phyloP scores from a whole-genome alignment of 2,329 filamentous ascomycete genomes.

The Talaromyces marneffei region DNA sequence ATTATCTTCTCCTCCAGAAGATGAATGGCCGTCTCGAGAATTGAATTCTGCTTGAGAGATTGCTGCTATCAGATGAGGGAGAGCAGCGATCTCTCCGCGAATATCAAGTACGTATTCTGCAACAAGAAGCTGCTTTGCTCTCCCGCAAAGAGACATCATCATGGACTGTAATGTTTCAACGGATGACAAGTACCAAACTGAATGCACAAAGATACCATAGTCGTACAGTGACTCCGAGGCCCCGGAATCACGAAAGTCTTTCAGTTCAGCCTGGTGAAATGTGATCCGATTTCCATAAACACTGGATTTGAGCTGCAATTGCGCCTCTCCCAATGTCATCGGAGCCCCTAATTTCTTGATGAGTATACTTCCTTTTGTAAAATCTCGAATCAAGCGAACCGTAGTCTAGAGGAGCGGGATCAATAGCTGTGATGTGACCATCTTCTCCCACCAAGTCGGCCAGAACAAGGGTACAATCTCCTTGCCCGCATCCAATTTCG shows the following conservation, averaged over 20 bases:
- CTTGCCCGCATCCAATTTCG: constrained; percentile 57
- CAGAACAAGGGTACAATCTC: constrained; percentile 51
- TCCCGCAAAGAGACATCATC: neutral
- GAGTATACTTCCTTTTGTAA: neutral
- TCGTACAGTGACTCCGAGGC: neutral
- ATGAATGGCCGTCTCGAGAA: neutral
- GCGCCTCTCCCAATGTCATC: constrained; percentile 5
- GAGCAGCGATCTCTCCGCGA: neutral
- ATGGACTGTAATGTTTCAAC: neutral
- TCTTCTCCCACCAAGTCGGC: constrained; percentile 43
- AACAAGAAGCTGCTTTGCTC: neutral
- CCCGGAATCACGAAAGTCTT: neutral
- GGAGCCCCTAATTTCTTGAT: constrained; percentile 2
- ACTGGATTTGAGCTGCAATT: neutral
- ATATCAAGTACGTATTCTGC: constrained; percentile 1
- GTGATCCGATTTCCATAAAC: constrained; percentile 2
- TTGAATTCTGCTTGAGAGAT: constrained; percentile 1
- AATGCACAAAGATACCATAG: neutral
- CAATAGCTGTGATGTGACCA: constrained; percentile 48
- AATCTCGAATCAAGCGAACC: constrained; percentile 21
- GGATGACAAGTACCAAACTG: constrained; percentile 1
- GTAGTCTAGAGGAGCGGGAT: constrained; percentile 49
- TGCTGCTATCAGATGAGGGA: constrained; percentile 2
- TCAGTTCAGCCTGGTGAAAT: neutral
- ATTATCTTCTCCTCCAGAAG: neutral